These are phyloP conservation scores for Blumeria graminis DNA, from an alignment of 2,329 filamentous ascomycete species.

Conservation along the genomic window DNA sequence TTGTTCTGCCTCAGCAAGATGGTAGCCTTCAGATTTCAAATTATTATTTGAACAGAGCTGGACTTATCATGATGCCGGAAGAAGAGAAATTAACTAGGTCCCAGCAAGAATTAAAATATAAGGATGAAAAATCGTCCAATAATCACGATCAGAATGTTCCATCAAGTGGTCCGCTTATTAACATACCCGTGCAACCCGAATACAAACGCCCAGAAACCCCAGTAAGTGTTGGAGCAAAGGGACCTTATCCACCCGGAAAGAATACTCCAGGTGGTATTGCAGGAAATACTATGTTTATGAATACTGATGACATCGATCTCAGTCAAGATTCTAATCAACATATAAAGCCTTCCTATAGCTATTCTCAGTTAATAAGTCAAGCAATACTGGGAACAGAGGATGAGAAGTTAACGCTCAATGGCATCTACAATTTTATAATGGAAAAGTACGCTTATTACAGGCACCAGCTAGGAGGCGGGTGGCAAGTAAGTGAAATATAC, in stretches of 20 bases:
- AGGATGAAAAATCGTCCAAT: background rate
- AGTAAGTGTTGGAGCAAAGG: constrained; percentile 7
- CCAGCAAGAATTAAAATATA: background rate
- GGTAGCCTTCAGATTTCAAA: constrained; percentile 41
- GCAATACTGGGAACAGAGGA: constrained; percentile 73
- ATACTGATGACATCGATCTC: constrained; percentile 39
- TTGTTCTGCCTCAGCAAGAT: constrained; percentile 63
- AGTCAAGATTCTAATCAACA: constrained; percentile 68
- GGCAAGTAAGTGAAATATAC: constrained; percentile 47
- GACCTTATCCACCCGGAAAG: constrained; percentile 9
- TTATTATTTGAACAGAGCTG: constrained; percentile 44
- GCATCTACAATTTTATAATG: constrained; percentile 87
- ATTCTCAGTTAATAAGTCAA: constrained; percentile 90
- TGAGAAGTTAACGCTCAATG: constrained; percentile 71
- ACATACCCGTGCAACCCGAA: constrained; percentile 34
- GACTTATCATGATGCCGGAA: constrained; percentile 18
- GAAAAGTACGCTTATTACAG: constrained; percentile 84
- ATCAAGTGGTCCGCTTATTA: constrained; percentile 19
- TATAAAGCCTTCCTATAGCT: constrained; percentile 87
- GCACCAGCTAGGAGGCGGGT: constrained; percentile 48
- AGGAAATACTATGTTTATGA: constrained; percentile 22
- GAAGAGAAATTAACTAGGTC: background rate
- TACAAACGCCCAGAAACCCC: constrained; percentile 38
- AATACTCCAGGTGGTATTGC: constrained; percentile 10
- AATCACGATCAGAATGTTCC: constrained; percentile 7